Conservation (phyloP, 345 rosid species). For the Lagerstroemia speciosa region DNA sequence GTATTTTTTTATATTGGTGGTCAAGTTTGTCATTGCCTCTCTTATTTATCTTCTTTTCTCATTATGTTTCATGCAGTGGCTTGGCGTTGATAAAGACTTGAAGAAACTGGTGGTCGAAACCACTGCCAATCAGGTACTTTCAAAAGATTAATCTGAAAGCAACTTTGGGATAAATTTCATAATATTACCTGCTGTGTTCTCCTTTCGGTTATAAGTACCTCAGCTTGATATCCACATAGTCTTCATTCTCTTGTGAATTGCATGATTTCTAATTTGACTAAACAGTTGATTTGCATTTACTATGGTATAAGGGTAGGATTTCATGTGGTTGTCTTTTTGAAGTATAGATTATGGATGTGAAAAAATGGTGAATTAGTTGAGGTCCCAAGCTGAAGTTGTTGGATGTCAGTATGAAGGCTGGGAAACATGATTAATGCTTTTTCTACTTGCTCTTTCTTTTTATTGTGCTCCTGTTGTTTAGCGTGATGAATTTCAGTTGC, state of each 20-base stretch:
- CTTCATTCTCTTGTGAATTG: not conserved
- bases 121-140: conserved; percentile 73
- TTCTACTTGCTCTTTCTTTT: not conserved
- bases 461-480: not conserved
- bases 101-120: conserved; percentile 90
- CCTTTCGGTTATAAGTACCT: too few relatives aligned
- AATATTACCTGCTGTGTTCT: too few relatives aligned
- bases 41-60: not conserved
- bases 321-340: not conserved
- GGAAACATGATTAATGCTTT: not conserved
- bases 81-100: conserved; percentile 68
- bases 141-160: too few relatives aligned
- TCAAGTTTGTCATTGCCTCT: not conserved
- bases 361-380: not conserved
- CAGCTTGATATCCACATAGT: too few relatives aligned
- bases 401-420: not conserved
- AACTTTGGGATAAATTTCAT: too few relatives aligned
- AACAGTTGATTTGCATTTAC: not conserved
- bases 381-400: not conserved
- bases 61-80: conserved; percentile 48
- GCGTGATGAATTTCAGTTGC: not conserved
- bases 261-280: not conserved
- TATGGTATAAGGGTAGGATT: not conserved
- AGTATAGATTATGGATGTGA: not conserved
- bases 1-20: not conserved